Evolutionary conservation across 2,329 filamentous ascomycete species (phyloP).

Genomic region (Aspergillus alliaceus): DNA sequence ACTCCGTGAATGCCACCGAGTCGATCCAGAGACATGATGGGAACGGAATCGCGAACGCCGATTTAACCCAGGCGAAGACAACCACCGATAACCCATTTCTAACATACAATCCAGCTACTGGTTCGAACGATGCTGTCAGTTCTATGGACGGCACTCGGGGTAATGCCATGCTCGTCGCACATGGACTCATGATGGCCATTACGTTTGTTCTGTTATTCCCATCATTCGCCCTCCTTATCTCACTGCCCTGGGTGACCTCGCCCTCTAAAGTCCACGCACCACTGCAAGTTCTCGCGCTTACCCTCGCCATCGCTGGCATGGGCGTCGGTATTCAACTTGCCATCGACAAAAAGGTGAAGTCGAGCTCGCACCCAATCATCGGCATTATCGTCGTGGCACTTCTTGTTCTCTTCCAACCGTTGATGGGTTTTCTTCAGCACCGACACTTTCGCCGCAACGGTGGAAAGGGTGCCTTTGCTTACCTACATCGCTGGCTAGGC

Average conservation of each 20-base stretch:
- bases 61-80: constrained; percentile 23
- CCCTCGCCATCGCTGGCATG: constrained; percentile 50
- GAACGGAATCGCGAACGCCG: constrained; percentile 15
- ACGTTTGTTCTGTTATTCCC: constrained; percentile 24
- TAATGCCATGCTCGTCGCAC: constrained; percentile 8
- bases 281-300: constrained; percentile 48
- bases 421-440: constrained; percentile 54
- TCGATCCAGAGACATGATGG: constrained; percentile 23
- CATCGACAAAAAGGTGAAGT: constrained; percentile 34
- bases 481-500: constrained; percentile 54
- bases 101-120: constrained; percentile 9
- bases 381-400: constrained; percentile 51
- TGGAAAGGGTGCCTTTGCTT: constrained; percentile 45
- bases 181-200: constrained; percentile 24
- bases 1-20: constrained; percentile 19
- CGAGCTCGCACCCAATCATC: constrained; percentile 52
- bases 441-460: constrained; percentile 35
- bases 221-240: constrained; percentile 17
- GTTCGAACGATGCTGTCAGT: neutral
- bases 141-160: neutral
- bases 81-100: constrained; percentile 20
- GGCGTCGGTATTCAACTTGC: constrained; percentile 54
- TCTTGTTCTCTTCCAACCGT: constrained; percentile 58
- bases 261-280: constrained; percentile 12
- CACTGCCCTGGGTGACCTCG: constrained; percentile 12